A percentile compares a stretch with the other conserved stretches of the same genome.
phyloP scores from a whole-genome alignment of 352 stramenopile genomes.

The Pythium rhizo-oryzae region DNA sequence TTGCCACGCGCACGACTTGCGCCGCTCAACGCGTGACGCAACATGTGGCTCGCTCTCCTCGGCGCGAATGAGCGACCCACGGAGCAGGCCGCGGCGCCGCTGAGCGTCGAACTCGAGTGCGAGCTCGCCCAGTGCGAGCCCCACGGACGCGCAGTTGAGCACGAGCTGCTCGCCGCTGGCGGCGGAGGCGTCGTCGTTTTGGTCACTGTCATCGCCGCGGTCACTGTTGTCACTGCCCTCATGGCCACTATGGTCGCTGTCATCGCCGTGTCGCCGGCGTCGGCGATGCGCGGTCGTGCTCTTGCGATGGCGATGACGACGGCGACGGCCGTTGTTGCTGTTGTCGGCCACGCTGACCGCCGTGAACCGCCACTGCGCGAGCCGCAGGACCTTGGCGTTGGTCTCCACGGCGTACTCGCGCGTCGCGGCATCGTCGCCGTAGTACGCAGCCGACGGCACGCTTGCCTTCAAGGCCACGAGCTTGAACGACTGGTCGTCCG shows the following conservation, averaged over 20 bases:
- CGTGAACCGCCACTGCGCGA: slow-evolving; percentile 58
- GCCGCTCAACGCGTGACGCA: not conserved
- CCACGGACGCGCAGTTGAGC: slow-evolving; percentile 25
- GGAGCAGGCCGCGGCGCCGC: slow-evolving; percentile 18
- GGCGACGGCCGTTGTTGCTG: not conserved
- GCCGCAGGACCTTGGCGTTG: slow-evolving; percentile 51
- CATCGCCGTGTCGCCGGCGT: too few relatives aligned
- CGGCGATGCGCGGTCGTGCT: not conserved
- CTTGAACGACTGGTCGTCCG: slow-evolving; percentile 33
- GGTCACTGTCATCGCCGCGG: not conserved
- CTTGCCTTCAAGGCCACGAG: slow-evolving; percentile 62
- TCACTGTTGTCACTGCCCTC: not conserved
- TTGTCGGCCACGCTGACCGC: not conserved
- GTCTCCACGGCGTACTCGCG: slow-evolving; percentile 65
- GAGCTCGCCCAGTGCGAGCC: slow-evolving; percentile 5
- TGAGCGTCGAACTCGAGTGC: slow-evolving; percentile 22
- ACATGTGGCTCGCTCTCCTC: not conserved
- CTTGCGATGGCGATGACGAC: not conserved
- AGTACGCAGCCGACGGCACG: slow-evolving; percentile 46
- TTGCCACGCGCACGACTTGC: slow-evolving; percentile 41
- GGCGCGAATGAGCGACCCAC: slow-evolving; percentile 7
- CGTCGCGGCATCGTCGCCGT: slow-evolving; percentile 63
- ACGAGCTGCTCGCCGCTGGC: slow-evolving; percentile 12
- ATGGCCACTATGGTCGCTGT: not conserved
- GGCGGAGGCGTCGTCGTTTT: not conserved